phyloP scores from a whole-genome alignment of 139 green algal species.

The Coccomyxa sp. region DNA sequence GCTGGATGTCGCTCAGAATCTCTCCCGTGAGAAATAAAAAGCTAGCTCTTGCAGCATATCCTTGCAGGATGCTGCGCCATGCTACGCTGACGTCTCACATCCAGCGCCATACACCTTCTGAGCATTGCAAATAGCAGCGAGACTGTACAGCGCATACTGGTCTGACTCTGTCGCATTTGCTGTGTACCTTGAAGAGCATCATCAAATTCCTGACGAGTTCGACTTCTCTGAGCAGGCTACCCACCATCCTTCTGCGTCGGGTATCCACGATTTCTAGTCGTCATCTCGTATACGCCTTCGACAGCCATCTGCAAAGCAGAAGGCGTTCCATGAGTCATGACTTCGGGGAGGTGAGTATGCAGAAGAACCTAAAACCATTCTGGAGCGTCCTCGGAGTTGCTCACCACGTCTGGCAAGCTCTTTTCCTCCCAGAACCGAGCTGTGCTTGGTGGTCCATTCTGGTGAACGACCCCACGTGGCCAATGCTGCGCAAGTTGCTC shows the following conservation, averaged over 20 bases:
- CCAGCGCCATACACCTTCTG: neutral
- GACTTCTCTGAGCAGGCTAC: neutral
- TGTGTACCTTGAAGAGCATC: slow-evolving; percentile 1
- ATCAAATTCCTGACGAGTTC: slow-evolving; percentile 1
- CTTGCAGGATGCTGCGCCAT: neutral
- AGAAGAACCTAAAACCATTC: neutral
- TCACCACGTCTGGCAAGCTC: neutral
- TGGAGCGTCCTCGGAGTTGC: neutral
- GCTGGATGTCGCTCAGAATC: neutral
- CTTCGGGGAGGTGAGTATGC: neutral
- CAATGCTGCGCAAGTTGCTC: neutral
- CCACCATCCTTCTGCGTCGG: neutral
- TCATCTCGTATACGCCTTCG: neutral
- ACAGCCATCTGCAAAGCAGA: neutral
- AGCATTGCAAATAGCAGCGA: slow-evolving; percentile 1
- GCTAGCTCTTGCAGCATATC: neutral
- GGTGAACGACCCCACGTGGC: neutral
- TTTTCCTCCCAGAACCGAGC: neutral
- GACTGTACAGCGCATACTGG: neutral
- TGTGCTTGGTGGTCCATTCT: neutral
- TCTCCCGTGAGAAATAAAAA: slow-evolving; percentile 1
- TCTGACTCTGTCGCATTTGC: neutral
- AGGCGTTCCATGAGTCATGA: neutral
- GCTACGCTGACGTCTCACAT: neutral
- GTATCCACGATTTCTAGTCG: slow-evolving; percentile 1